Evolutionary conservation across 2,329 filamentous ascomycete genomes (phyloP), one percentile per base, ranked within the genome.

Genomic region (Trichoderma sp.): DNA sequence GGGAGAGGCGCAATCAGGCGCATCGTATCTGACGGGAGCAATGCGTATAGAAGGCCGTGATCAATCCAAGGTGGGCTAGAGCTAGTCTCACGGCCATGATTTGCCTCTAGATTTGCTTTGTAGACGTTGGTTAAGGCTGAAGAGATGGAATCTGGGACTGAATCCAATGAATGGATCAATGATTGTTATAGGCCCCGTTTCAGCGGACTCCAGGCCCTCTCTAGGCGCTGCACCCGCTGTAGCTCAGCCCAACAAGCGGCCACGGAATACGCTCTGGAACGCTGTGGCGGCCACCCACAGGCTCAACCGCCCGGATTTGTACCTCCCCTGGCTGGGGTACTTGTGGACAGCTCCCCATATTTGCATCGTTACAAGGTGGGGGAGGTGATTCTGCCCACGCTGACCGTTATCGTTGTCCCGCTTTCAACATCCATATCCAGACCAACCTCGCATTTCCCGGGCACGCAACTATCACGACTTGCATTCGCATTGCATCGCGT

Each of bases 321-420:
- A 73, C 71, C 71, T 73, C 41, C 21, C 71, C 71, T 56, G 59
- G 71, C 60, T 4, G 41, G 45, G 71, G 71, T 73, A 73, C 71
- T 65, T 73, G 27, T 29, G 38, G 35, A 35, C 45, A 67, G 53
- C 71, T 62, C 74, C 33, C 53, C 50, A 66, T 60, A 29, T 62
- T 24, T 62, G 45, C 24, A 41, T 56, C 24, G 60, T 33, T 45
- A 71, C 27, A 65, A 71, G 75, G 74, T 64, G 71, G 73, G 73
- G 75, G 75, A 67, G 18, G 38, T 50, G 64, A 77, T 77, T 77
- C 76, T 77, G 76, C 76, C 76, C 68, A 24, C 63, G 7, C 56
- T 77, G 67, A 75, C 76, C 76, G 72, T 53, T 62, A 35, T 69
- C 24, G 38, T 56, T 60, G 64, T 65, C 62, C 67, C 59, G 45